These are phyloP conservation scores for Tephrocybe sp. DNA, from an alignment of 768 basidiomycete genomes.

Conservation along the genomic window DNA sequence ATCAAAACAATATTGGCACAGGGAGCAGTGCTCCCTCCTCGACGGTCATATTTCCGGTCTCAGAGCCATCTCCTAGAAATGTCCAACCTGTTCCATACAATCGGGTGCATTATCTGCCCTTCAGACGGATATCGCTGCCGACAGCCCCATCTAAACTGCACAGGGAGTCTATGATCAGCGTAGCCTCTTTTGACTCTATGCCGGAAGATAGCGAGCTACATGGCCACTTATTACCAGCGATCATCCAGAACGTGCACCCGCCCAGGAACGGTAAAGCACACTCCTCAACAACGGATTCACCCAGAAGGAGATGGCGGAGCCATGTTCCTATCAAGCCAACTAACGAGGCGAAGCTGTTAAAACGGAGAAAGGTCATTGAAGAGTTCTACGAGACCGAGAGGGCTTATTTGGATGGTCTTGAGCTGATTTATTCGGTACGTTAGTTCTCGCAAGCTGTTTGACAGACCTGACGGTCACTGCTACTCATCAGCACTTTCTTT, in stretches of 20 bases:
- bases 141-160: slow-evolving; percentile 50
- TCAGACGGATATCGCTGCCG: slow-evolving; percentile 63
- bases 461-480: slow-evolving; percentile 7
- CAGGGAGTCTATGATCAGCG: slow-evolving; percentile 67
- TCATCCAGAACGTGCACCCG: slow-evolving; percentile 28
- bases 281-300: slow-evolving; percentile 39
- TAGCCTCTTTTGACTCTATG: slow-evolving; percentile 73
- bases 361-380: slow-evolving; percentile 67
- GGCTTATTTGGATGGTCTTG: slow-evolving; percentile 79
- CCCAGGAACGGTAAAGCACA: slow-evolving; percentile 29
- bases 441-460: background rate
- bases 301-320: slow-evolving; percentile 35
- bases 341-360: slow-evolving; percentile 51
- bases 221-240: slow-evolving; percentile 27
- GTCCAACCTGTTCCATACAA: slow-evolving; percentile 30
- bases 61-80: slow-evolving; percentile 20
- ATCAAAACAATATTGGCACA: slow-evolving; percentile 5
- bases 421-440: slow-evolving; percentile 78
- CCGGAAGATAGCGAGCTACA: slow-evolving; percentile 46
- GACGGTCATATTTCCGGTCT: slow-evolving; percentile 26
- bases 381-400: slow-evolving; percentile 84
- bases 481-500: slow-evolving; percentile 68
- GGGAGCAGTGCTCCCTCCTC: slow-evolving; percentile 16
- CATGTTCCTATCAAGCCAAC: slow-evolving; percentile 37
- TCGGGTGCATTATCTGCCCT: slow-evolving; percentile 52